Conservation (phyloP, 306 rosid species). For the Acacia melanoxylon region DNA sequence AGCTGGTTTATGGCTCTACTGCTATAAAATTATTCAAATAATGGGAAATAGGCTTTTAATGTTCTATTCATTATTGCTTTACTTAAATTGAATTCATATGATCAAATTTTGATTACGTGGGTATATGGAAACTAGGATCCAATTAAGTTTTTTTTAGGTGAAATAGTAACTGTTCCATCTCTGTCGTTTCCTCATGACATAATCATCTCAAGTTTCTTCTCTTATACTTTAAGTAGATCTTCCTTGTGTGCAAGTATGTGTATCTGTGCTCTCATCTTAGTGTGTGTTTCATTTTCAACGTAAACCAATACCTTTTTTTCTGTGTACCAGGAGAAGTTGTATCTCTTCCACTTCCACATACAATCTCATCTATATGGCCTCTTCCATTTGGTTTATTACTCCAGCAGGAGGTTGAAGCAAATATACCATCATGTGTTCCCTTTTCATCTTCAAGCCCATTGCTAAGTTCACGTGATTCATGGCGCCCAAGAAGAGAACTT, state of each 20-base stretch:
- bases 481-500: conserved; percentile 16
- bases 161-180: conserved; percentile 10
- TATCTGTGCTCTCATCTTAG: conserved; percentile 19
- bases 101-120: not conserved
- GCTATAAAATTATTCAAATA: conserved; percentile 13
- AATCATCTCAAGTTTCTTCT: conserved; percentile 6
- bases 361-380: conserved; percentile 80
- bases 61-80: not conserved
- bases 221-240: conserved; percentile 3
- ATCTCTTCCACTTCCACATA: conserved; percentile 60
- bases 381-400: conserved; percentile 91
- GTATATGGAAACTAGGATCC: not conserved
- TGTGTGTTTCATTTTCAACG: conserved; percentile 13
- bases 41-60: conserved; percentile 3
- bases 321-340: conserved; percentile 76
- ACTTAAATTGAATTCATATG: not conserved
- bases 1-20: conserved; percentile 8
- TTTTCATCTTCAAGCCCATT: conserved; percentile 70
- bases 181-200: not conserved
- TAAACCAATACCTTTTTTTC: conserved; percentile 5
- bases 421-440: conserved; percentile 45
- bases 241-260: not conserved
- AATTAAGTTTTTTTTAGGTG: conserved; percentile 11
- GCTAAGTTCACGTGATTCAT: conserved; percentile 45
- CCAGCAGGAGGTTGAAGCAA: conserved; percentile 71